Base-by-base conservation (phyloP, 2,329 filamentous ascomycete genomes). In the Coniella lustricola region DNA sequence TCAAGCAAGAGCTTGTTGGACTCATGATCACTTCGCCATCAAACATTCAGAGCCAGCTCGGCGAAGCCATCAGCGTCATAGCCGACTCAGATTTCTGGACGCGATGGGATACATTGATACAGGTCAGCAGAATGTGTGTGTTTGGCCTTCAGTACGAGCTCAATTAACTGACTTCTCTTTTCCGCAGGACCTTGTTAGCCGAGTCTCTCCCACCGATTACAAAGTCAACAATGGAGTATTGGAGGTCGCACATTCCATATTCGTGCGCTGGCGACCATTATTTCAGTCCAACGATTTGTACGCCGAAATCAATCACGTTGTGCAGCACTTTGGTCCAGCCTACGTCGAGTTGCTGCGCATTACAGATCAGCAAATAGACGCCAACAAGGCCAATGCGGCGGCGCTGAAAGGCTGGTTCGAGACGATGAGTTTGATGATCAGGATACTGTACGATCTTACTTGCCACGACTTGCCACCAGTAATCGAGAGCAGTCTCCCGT, bases 31-130 rank as follows among this genome's bases (percentile, higher is more conserved):
- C 85, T 8, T 90, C 93, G 20, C 93, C 91, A 3, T 67, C 87
- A 16, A 85, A 82, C 52, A 86, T 98, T 56, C 94, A 97, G 70
- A 82, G 88, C 52, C 93, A 98, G 70, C 79, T 98, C 33, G 93
- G 93, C 57, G 93, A 97, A 64, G 90, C 93, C 54, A 94, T 97
- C 66, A 96, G 91, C 69, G 82, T 94, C 59, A 97, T 98, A 60
- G 93, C 93, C 52, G 91, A 97, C 68, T 97, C 90, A 57, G 93
- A 98, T 66, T 98, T 98, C 68, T 98, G 87, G 85, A 77, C 86
- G 67, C 79, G 86, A 61, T 98, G 93, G 93, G 87, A 97, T 62
- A 95, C 90, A n/a, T 76, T 98, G 52, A 90, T 95, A 46, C 81
- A 87, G 72, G 84, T 87, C 67, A 56, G 75, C 62, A 20, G 29